phyloP scores from a whole-genome alignment of 1,139 yeast species.

The Entelexis paramagnoliae region DNA sequence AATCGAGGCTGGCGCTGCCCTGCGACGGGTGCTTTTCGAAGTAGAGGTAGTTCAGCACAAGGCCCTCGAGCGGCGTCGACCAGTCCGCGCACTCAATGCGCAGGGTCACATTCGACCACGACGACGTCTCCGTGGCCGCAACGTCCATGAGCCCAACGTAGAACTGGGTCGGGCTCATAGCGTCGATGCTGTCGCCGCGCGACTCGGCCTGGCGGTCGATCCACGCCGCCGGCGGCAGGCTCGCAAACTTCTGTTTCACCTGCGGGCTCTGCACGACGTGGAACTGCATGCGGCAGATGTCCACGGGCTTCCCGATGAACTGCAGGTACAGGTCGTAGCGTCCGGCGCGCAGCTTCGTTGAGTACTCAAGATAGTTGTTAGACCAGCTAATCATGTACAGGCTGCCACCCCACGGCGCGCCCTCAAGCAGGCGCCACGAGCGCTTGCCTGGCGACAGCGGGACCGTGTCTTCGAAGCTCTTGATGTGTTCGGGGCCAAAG shows the following conservation, averaged over 20 bases:
- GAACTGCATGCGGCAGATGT: slow-evolving; percentile 16
- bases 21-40: slow-evolving; percentile 29
- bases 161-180: slow-evolving; percentile 28
- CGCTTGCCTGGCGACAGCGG: slow-evolving; percentile 4
- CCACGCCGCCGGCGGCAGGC: slow-evolving; percentile 14
- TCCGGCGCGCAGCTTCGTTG: slow-evolving; percentile 27
- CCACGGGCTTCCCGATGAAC: slow-evolving; percentile 23
- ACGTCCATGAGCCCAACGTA: slow-evolving; percentile 49
- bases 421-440: slow-evolving; percentile 19
- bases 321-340: slow-evolving; percentile 25
- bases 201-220: slow-evolving; percentile 13
- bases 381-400: slow-evolving; percentile 12
- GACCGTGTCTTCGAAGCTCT: neutral
- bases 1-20: slow-evolving; percentile 9
- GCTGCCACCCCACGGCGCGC: slow-evolving; percentile 24
- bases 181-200: slow-evolving; percentile 1
- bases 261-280: slow-evolving; percentile 6
- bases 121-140: slow-evolving; percentile 33
- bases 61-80: slow-evolving; percentile 33
- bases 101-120: slow-evolving; percentile 16
- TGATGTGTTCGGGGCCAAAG: slow-evolving; percentile 24
- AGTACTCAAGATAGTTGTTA: slow-evolving; percentile 24
- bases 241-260: slow-evolving; percentile 13
- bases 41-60: slow-evolving; percentile 50
- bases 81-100: slow-evolving; percentile 14